Conservation (phyloP, 495 filamentous ascomycete species). For the Penicillium argentinense region DNA sequence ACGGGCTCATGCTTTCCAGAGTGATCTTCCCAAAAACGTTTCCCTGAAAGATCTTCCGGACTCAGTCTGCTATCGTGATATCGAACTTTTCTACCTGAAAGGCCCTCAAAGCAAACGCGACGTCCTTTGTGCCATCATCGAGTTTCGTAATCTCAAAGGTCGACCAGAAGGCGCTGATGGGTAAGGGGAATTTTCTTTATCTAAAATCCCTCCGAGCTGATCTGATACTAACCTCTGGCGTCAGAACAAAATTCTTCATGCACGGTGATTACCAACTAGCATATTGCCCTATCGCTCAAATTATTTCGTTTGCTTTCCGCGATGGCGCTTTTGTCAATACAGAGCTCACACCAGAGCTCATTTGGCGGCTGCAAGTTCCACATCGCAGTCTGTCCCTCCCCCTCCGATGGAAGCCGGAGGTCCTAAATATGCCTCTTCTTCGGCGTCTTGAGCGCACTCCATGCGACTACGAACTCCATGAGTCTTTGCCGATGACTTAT, state of each 20-base stretch:
- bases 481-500: conserved; percentile 24
- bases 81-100: conserved; percentile 30
- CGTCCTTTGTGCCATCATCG: conserved; percentile 27
- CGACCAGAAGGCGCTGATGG: conserved; percentile 24
- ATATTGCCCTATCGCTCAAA: conserved; percentile 32
- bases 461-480: conserved; percentile 25
- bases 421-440: conserved; percentile 26
- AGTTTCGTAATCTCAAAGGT: conserved; percentile 33
- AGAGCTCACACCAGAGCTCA: conserved; percentile 26
- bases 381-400: conserved; percentile 21
- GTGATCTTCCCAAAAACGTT: conserved; percentile 28
- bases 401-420: conserved; percentile 25
- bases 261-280: conserved; percentile 30
- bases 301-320: conserved; percentile 29
- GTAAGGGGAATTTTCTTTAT: conserved; percentile 13
- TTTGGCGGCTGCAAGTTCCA: conserved; percentile 28
- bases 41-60: conserved; percentile 24
- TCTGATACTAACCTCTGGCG: conserved; percentile 10
- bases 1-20: conserved; percentile 19
- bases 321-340: conserved; percentile 29
- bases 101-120: conserved; percentile 26
- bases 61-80: conserved; percentile 30
- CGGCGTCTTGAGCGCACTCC: conserved; percentile 18
- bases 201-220: neutral
- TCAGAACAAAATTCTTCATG: conserved; percentile 36